Evolutionary conservation across 2,329 filamentous ascomycete genomes (phyloP), one percentile per base, ranked within the genome.

Genomic region (Dryadomyces quercivorus): DNA sequence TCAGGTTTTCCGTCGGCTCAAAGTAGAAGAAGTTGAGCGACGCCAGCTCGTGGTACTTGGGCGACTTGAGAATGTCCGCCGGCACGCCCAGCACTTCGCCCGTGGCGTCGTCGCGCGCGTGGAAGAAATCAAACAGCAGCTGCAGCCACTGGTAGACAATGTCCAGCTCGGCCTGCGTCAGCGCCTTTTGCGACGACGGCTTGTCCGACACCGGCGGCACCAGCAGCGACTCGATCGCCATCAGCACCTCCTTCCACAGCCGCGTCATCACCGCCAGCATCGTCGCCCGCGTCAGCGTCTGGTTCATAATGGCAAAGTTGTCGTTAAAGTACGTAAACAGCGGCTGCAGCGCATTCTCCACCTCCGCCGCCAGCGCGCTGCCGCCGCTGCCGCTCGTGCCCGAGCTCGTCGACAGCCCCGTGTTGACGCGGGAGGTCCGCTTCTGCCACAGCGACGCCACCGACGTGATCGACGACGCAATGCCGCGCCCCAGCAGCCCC

Each of bases 21-120:
- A 93, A 94, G 74, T 98, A 98, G 76, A 97, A 98, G 77, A 97
- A 98, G 73, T 95, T 95, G 59, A 98, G 80, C 58, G 89, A 92
- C 60, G 93, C 88, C 53, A 98, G 81, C 69, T 98, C 93, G 73
- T 96, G 91, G 75, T 95, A 98, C 77, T 98, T 98, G 65, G 92
- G 88, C 61, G 89, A 95, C 70, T 95, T 95, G 65, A 98, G 79
- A 36, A 96, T 84, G 67, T 96, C 91, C 47, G 88, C 81, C 0
- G 91, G 87, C 2, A 98, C 89, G 60, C 93, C 93, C 57, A 93
- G 80, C 22, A 87, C 87, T 67, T 92, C 87, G 54, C 91, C 63
- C 52, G 26, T 53, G 72, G 85, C 64, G 63, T 95, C 90, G 63
- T 96, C 91, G 59, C 85, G 81, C 34, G 91, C 93, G 64, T 96